Percentiles rank a stretch among this genome's conserved stretches.
These are phyloP conservation scores for Angomonas deanei DNA, from an alignment of 208 protist species.

Conservation along the genomic window DNA sequence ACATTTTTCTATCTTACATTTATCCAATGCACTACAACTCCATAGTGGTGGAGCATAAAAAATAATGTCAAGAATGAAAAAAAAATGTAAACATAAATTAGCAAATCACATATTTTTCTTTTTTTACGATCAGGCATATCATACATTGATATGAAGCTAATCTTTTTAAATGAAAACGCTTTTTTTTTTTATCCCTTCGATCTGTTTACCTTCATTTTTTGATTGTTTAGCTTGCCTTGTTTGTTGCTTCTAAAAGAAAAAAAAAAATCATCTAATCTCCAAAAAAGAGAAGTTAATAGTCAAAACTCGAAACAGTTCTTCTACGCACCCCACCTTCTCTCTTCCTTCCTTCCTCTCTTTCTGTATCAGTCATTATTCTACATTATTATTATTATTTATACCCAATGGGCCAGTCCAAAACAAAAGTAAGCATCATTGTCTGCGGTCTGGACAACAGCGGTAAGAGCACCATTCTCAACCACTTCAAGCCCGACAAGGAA, in stretches of 20 bases:
- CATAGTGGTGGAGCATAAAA: conserved; percentile 21
- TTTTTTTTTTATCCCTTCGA: conserved; percentile 7
- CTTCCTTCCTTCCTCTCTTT: too few species aligned
- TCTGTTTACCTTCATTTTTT: conserved; percentile 3
- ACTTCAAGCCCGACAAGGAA: conserved; percentile 93
- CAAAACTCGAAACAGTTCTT: too few species aligned
- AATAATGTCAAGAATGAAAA: not conserved
- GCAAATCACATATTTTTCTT: too few species aligned
- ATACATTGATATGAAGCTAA: not conserved
- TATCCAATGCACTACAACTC: conserved; percentile 88
- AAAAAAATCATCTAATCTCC: not conserved
- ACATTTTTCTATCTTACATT: conserved; percentile 86
- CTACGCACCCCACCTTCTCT: too few species aligned
- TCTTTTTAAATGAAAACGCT: not conserved
- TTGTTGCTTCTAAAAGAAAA: not conserved
- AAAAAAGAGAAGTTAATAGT: conserved; percentile 2
- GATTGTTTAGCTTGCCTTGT: not conserved
- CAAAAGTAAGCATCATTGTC: conserved; percentile 77
- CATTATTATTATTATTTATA: conserved; percentile 8
- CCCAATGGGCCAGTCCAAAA: conserved; percentile 76
- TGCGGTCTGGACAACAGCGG: conserved; percentile 91
- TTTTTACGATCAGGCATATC: too few species aligned
- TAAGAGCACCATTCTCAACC: conserved; percentile 98
- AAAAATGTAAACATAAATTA: not conserved
- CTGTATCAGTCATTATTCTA: not conserved